These are phyloP conservation scores for Colletotrichum cereale DNA, from an alignment of 2,329 filamentous ascomycete species.

Conservation along the genomic window DNA sequence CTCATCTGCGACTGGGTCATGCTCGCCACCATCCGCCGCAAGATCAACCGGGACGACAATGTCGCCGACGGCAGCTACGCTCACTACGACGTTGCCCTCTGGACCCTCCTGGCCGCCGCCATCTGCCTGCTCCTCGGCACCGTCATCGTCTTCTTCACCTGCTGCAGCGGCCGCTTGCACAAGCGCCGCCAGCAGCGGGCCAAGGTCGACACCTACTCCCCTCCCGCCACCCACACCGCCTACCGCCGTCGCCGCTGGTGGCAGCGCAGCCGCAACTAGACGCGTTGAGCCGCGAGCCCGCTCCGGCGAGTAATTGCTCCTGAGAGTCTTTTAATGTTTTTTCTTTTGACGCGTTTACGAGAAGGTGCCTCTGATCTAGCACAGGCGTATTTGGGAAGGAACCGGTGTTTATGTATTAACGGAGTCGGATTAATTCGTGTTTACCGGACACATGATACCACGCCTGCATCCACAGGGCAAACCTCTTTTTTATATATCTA, in stretches of 20 bases:
- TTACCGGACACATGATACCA: slow-evolving; percentile 32
- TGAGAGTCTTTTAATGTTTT: not conserved
- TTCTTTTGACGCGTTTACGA: not conserved
- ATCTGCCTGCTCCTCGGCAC: slow-evolving; percentile 67
- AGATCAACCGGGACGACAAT: slow-evolving; percentile 61
- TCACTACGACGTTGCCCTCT: slow-evolving; percentile 70
- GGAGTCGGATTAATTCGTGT: slow-evolving; percentile 13
- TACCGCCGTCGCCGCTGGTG: slow-evolving; percentile 40
- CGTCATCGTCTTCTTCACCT: slow-evolving; percentile 71
- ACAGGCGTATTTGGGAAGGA: slow-evolving; percentile 6
- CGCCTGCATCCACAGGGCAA: slow-evolving; percentile 23
- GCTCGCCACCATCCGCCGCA: slow-evolving; percentile 65
- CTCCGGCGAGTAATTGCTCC: not conserved
- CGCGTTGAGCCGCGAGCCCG: too few relatives aligned
- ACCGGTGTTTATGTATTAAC: not conserved
- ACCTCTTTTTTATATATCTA: slow-evolving; percentile 23
- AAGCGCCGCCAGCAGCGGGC: slow-evolving; percentile 47
- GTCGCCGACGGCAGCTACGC: slow-evolving; percentile 56
- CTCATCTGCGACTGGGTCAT: slow-evolving; percentile 69
- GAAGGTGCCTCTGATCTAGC: not conserved
- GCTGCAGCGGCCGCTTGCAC: slow-evolving; percentile 65
- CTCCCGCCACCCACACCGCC: slow-evolving; percentile 36
- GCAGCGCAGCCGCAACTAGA: slow-evolving; percentile 40
- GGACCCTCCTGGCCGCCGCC: slow-evolving; percentile 69
- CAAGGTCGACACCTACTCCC: slow-evolving; percentile 47